Base-by-base conservation (phyloP, 2,329 filamentous ascomycete species). In the Fusarium marasasianum region DNA sequence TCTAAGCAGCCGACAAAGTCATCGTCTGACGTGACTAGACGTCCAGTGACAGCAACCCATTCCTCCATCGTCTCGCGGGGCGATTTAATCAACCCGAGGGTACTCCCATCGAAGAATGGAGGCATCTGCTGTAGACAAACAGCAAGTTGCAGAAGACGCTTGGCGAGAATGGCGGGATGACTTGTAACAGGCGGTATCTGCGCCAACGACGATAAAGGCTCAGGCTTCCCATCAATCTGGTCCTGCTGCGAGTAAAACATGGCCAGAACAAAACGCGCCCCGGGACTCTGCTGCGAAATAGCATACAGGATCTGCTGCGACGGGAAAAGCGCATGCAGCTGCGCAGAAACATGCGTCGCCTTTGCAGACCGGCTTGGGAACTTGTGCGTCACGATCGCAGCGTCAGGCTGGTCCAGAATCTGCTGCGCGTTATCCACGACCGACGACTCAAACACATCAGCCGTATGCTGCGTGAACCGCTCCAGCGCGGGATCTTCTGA, bases 1-100 rank as follows among this genome's bases (percentile, higher is more conserved):
- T 90, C 88, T 3, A 86, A 75, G 7, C 84, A 87, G 29, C 85
- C 85, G 2, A 87, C 79, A 8, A 91, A 79, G 44, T 88, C 85
- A 50, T 90, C 87, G 43, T 89, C 85, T 8, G 83, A 83, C 0
- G 86, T 86, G 8, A 90, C 85, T 10, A 84, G 78, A 9, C 81
- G 80, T 6, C 77, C 75, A 4, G 84, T 78, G 0, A 80, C 72
- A 13, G 77, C 76, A 6, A 83, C 75, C 64, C 83, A 82, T 12
- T 75, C 77, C 2, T 75, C 75, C 70, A 77, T 76, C 1, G 75
- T 77, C 41, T 77, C 77, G 2, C 59, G 31, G 0, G 57, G 72
- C 8, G 66, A 50, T 47, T 74, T 76, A 8, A n/a, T 51, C 17
- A 79, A 40, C 4, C 68, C 61, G 1, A 85, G 78, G 12, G 73